phyloP scores from a whole-genome alignment of 2,329 filamentous ascomycete genomes.

The Diaporthe batatas region DNA sequence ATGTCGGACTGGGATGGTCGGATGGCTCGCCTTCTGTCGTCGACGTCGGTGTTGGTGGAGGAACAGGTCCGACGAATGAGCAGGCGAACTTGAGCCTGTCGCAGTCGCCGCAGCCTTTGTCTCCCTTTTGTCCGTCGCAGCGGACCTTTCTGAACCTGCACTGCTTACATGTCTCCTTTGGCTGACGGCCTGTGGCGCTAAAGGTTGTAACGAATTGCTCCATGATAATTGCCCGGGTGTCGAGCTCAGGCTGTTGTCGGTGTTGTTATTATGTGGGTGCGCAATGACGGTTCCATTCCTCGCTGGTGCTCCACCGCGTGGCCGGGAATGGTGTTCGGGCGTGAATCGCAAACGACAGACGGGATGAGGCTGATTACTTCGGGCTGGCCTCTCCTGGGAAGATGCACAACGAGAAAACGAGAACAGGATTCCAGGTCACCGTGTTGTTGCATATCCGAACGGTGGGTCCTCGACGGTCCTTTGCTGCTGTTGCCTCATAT shows the following conservation, averaged over 20 bases:
- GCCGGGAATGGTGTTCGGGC: constrained; percentile 16
- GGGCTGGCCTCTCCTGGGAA: constrained; percentile 32
- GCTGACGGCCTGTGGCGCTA: constrained; percentile 40
- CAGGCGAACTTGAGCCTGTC: constrained; percentile 40
- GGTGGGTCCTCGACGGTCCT: constrained; percentile 11
- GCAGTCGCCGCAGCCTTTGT: constrained; percentile 40
- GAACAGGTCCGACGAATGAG: constrained; percentile 39
- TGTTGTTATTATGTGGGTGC: not conserved
- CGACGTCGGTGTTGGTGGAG: constrained; percentile 29
- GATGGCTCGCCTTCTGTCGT: constrained; percentile 17
- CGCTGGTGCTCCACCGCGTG: constrained; percentile 10
- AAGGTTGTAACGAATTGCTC: constrained; percentile 42
- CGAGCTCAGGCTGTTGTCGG: not conserved
- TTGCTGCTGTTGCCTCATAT: constrained; percentile 12
- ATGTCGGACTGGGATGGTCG: constrained; percentile 31
- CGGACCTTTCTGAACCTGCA: constrained; percentile 41
- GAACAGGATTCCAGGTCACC: constrained; percentile 40
- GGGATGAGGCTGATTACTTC: constrained; percentile 25
- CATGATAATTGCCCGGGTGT: constrained; percentile 23
- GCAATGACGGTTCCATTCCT: constrained; percentile 24
- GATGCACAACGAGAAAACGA: constrained; percentile 18
- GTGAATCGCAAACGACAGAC: not conserved
- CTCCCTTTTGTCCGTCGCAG: constrained; percentile 36
- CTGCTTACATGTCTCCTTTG: constrained; percentile 42
- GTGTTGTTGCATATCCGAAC: constrained; percentile 41